Base-by-base conservation (phyloP, 495 filamentous ascomycete genomes). In the Hypoxylon crocopeplum region DNA sequence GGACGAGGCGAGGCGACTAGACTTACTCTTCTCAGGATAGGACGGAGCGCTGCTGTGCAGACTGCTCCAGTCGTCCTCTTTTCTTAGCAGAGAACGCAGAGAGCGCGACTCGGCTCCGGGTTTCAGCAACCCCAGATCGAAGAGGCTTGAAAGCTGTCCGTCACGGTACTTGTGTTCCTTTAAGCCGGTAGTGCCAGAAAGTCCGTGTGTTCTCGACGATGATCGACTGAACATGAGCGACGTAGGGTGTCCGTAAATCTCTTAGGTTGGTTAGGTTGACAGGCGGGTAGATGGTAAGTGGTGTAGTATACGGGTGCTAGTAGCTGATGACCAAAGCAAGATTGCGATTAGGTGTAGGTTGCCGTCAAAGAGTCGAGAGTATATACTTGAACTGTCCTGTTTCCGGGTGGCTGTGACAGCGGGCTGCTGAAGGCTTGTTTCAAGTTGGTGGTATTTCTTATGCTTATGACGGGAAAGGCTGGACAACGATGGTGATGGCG, bases 141-240 rank as follows among this genome's bases (percentile, higher is more conserved):
- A 67, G 30, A 78, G 58, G 27, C 64, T 57, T 24, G 73, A 75
- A 50, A 73, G 52, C 53, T 74, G 74, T 39, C 56, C 47, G 46
- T 72, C 72, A 49, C 67, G 67, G 36, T 55, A 65, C 46, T 54
- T 64, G 44, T 73, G 69, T 24, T 79, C 74, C 55, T 74, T 74
- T 19, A 54, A 67, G 69, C 63, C 42, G 34, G 27, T 50, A 19
- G 54, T 42, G 41, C 59, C 50, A 54, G 62, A 57, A 32, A 38
- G 17, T 48, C 73, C 70, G 60, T 73, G 46, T 53, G 58, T 24
- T 66, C 70, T 73, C 48, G 67, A 70, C 51, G 73, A 74, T 45
- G 75, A 79, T 73, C 77, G 75, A 71, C 66, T 75, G 60, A 80
- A 80, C 77, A 80, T 80, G 75, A 77, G 75, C 40, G 42, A 56